Conservation (phyloP, 495 filamentous ascomycete species). For the Thermochaetoides thermophila region DNA sequence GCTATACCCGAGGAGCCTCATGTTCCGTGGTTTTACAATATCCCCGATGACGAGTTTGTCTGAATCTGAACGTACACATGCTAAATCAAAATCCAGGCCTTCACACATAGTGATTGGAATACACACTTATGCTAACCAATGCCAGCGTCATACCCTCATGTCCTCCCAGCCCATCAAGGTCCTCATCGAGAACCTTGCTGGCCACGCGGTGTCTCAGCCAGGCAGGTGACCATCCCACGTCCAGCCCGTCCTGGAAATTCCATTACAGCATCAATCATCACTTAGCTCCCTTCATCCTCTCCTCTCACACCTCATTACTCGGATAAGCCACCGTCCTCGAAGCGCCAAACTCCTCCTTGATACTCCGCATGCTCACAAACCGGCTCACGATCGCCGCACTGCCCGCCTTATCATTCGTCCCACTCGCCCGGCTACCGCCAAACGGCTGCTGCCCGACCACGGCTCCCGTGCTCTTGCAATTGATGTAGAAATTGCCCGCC, state of each 20-base stretch:
- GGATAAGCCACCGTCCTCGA: slow-evolving; percentile 60
- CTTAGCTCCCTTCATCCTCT: not conserved
- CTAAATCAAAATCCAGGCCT: too few species aligned
- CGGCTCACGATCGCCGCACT: slow-evolving; percentile 57
- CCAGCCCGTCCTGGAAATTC: too few species aligned
- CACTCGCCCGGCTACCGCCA: slow-evolving; percentile 70
- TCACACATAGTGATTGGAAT: too few species aligned
- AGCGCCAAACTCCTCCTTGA: slow-evolving; percentile 79
- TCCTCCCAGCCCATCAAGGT: too few species aligned
- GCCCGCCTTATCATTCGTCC: slow-evolving; percentile 87
- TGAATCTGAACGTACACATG: too few species aligned
- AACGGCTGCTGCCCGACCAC: slow-evolving; percentile 91
- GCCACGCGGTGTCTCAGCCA: too few species aligned
- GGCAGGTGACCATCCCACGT: not conserved
- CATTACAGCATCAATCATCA: too few species aligned
- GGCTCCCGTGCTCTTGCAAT: slow-evolving; percentile 84
- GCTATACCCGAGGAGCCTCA: not conserved
- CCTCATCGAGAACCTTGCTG: too few species aligned
- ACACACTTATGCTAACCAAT: too few species aligned
- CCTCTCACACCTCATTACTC: slow-evolving; percentile 46
- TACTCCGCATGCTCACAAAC: slow-evolving; percentile 69
- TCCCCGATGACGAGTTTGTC: too few species aligned
- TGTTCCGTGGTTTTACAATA: slow-evolving; percentile 1
- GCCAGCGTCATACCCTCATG: too few species aligned
- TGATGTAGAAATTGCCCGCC: slow-evolving; percentile 85